Evolutionary conservation across 179 eudicot species (phyloP), one percentile per base, ranked within the genome.

Genomic region (Amaranthus tricolor): DNA sequence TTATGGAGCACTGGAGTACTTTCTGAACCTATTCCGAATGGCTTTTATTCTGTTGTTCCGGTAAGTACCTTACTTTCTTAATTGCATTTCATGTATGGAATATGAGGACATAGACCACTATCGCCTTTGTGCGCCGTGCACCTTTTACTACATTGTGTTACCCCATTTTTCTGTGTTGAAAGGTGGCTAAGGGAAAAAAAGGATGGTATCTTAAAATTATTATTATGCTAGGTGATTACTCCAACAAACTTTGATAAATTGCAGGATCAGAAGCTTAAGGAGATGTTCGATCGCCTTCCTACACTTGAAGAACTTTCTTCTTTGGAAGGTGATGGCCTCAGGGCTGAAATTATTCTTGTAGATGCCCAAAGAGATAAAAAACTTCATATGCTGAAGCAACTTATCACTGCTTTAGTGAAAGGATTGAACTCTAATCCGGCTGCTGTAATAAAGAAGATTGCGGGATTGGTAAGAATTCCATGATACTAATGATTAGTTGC

Each of bases 1-100:
- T 88, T 95, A 16, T 93, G 98, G 99, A 83, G 82, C 81, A 88
- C 96, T 73, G 97, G 97, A 79, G 83, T 84, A 76, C 93, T 95
- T 70, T 88, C 96, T 76, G 92, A 87, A 78, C 88, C 89, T 43
- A 91, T 95, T 70, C 95, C 98, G 24, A 84, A 95, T 88, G 99
- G 99, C 62, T 95, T 95, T 89, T 95, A 89, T 85, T 95, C 93
- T 44, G 82, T 93, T 84, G 83, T 85, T 76, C 97, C 93, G 72
- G 98, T 95, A 84, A 93, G 98, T 66, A 63, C 52, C 54, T 56
- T 58, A 31, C 40, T 2, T 31, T 31, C 40, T 31, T 31, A 31
- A 31, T 31, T 31, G 40, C 3, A 31, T 31, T 31, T 31, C 2
- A 31, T 31, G 40, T 31, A 31, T 31, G 40, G 1, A 31, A 31